Base-by-base conservation (phyloP, 306 rosid genomes). In the Vigna trinervia region DNA sequence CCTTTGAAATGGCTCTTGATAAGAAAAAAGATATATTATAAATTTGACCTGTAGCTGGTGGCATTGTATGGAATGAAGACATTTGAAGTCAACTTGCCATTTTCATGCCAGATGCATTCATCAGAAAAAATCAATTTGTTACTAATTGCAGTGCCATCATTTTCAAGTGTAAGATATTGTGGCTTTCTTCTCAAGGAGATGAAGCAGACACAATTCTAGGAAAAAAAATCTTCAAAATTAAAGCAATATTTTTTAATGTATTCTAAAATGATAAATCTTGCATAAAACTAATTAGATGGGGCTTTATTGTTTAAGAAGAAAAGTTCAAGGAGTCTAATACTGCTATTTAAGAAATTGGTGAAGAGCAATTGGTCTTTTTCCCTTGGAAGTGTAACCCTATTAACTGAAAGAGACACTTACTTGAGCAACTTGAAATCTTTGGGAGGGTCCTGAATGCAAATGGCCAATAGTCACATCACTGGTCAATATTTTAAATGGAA, bases 61-160 rank as follows among this genome's bases (percentile, higher is more conserved):
- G 48, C 77, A 63, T 64, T 62, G 74, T 47, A 0, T 43, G 57
- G 50, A 68, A 82, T 47, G 45, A 20, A 73, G 34, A 39, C 1
- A 59, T 67, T 80, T 69, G 65, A 77, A 77, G 85, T 74, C 84
- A 56, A 80, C 50, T 41, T 76, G 12, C 59, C 47, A 73, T 43
- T 54, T 68, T 75, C 71, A 43, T 48, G 57, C 46, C 59, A 78
- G 71, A 70, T 78, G 80, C 84, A 82, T 82, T 66, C 68, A 85
- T 78, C 79, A 77, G 45, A 19, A 1, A 34, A 67, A 30, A 32
- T 12, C 1, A 43, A 36, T 20, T 13, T 65, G 46, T 65, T 73
- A n/a, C 48, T 78, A 47, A 73, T 63, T 46, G 46, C 41, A 65
- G 69, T 36, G 12, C 41, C 71, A 12, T 78, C 73, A 53, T 59